Evolutionary conservation across 768 basidiomycete species (phyloP).

Genomic region (Gymnopilus dilepis): DNA sequence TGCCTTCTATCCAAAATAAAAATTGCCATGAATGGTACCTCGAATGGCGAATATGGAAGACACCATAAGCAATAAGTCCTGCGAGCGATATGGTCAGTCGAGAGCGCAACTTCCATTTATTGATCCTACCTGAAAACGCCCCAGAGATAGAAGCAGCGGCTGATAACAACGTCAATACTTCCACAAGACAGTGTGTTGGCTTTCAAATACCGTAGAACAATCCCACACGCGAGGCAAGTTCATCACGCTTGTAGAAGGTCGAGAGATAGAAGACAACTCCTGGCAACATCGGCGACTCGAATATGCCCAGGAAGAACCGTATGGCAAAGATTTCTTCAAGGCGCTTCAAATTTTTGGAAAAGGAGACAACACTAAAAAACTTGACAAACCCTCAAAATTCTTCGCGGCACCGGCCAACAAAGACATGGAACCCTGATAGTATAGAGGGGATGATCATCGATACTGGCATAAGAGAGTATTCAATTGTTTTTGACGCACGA

Average conservation of each 20-base stretch:
- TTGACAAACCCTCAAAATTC: slow-evolving; percentile 45
- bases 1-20: slow-evolving; percentile 58
- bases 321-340: slow-evolving; percentile 49
- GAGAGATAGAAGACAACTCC: slow-evolving; percentile 58
- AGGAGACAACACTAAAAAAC: background rate
- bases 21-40: slow-evolving; percentile 56
- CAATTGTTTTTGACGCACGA: slow-evolving; percentile 36
- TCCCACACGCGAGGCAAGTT: slow-evolving; percentile 55
- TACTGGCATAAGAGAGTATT: background rate
- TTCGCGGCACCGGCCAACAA: slow-evolving; percentile 49
- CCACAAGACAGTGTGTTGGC: slow-evolving; percentile 38
- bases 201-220: slow-evolving; percentile 48
- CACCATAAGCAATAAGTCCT: slow-evolving; percentile 53
- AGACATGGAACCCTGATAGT: slow-evolving; percentile 47
- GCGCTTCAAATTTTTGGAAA: background rate
- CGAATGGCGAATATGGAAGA: slow-evolving; percentile 50
- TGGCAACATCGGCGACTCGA: slow-evolving; percentile 55
- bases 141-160: slow-evolving; percentile 52
- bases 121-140: slow-evolving; percentile 46
- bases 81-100: background rate
- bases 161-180: slow-evolving; percentile 11
- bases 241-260: slow-evolving; percentile 55
- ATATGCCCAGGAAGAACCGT: slow-evolving; percentile 55
- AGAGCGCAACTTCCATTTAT: background rate
- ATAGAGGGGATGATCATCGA: background rate